These are phyloP conservation scores for Scytalidium sp. DNA, from an alignment of 2,329 filamentous ascomycete genomes.

Conservation along the genomic window DNA sequence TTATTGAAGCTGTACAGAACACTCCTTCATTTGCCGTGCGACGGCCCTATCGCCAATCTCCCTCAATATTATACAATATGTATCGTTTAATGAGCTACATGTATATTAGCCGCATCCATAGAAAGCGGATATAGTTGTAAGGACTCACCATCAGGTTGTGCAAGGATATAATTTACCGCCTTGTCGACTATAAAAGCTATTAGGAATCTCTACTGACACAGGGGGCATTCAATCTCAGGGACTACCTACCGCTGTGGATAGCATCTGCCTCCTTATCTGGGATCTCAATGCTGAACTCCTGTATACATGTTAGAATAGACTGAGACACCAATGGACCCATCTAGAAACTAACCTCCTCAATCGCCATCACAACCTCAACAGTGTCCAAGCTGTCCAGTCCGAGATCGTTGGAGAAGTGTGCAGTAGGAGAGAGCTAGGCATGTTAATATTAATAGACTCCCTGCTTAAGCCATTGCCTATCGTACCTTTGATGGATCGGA, in stretches of 20 bases:
- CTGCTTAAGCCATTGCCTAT: slow-evolving; percentile 1
- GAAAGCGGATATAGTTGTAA: neutral
- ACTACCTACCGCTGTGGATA: slow-evolving; percentile 68
- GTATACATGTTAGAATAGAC: slow-evolving; percentile 22
- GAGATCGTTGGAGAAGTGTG: slow-evolving; percentile 97
- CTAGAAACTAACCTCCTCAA: slow-evolving; percentile 73
- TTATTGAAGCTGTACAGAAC: slow-evolving; percentile 25
- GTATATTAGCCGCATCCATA: slow-evolving; percentile 7
- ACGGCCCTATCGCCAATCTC: slow-evolving; percentile 10
- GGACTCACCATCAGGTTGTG: slow-evolving; percentile 69
- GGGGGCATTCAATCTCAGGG: neutral
- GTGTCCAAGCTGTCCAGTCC: slow-evolving; percentile 97
- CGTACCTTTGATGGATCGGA: slow-evolving; percentile 62
- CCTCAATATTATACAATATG: slow-evolving; percentile 25
- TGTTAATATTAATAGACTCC: slow-evolving; percentile 19
- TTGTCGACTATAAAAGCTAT: slow-evolving; percentile 58
- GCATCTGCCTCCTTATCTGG: slow-evolving; percentile 76
- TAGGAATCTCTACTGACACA: slow-evolving; percentile 12
- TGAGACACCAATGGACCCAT: neutral
- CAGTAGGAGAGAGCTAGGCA: slow-evolving; percentile 70
- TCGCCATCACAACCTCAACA: slow-evolving; percentile 99
- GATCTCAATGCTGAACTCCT: slow-evolving; percentile 73
- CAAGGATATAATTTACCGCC: slow-evolving; percentile 72
- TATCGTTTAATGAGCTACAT: slow-evolving; percentile 26
- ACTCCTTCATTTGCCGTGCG: slow-evolving; percentile 15